phyloP scores from a whole-genome alignment of 2,329 filamentous ascomycete species.

The Aspergillus carbonarius region DNA sequence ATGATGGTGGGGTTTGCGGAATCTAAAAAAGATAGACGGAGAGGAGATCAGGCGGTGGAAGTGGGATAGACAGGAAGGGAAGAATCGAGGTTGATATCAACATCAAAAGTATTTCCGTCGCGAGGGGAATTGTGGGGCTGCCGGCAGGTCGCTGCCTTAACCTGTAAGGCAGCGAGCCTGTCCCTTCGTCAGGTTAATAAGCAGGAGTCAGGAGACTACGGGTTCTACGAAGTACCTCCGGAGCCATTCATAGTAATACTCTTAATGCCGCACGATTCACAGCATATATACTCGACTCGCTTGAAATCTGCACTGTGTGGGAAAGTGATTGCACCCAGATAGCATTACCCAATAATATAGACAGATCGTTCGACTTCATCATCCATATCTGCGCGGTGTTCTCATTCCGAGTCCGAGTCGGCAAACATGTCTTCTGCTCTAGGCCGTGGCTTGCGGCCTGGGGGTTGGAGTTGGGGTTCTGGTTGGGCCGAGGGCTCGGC shows the following conservation, averaged over 20 bases:
- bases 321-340: background rate
- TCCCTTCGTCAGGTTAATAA: background rate
- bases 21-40: slow-evolving; percentile 11
- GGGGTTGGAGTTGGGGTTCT: slow-evolving; percentile 25
- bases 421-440: slow-evolving; percentile 87
- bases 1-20: slow-evolving; percentile 16
- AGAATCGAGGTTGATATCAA: slow-evolving; percentile 17
- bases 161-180: background rate
- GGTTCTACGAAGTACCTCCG: too few relatives aligned
- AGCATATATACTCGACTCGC: too few relatives aligned
- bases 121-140: slow-evolving; percentile 20
- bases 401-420: slow-evolving; percentile 62
- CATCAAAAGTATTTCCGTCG: slow-evolving; percentile 12
- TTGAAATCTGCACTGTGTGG: background rate
- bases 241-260: too few relatives aligned
- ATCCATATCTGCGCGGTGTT: background rate
- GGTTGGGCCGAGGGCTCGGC: slow-evolving; percentile 26
- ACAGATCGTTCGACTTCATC: background rate
- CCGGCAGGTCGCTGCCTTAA: slow-evolving; percentile 1
- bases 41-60: slow-evolving; percentile 6
- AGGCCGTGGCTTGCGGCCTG: slow-evolving; percentile 60
- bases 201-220: too few relatives aligned
- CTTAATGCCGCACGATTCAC: too few relatives aligned
- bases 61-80: slow-evolving; percentile 11
- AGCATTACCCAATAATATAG: background rate